These are phyloP conservation scores for Cladorrhinum sp. DNA, from an alignment of 2,329 filamentous ascomycete species.

Conservation along the genomic window DNA sequence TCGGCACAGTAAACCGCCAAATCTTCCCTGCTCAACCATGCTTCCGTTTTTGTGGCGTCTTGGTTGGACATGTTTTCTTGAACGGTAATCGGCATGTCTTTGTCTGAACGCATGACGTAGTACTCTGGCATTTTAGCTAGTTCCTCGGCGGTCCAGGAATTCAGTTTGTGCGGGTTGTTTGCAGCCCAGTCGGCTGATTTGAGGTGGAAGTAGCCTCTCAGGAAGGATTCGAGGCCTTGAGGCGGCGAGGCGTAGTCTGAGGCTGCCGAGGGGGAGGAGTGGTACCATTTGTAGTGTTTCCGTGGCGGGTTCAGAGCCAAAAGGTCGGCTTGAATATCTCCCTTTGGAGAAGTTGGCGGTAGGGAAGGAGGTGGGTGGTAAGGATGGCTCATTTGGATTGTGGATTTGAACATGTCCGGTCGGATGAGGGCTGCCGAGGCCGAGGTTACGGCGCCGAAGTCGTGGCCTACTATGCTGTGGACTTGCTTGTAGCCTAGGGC, in stretches of 20 bases:
- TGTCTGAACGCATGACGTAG: constrained; percentile 61
- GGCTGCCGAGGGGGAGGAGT: constrained; percentile 49
- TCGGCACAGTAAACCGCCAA: constrained; percentile 59
- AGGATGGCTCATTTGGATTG: constrained; percentile 64
- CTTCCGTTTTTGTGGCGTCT: constrained; percentile 39
- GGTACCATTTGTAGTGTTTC: constrained; percentile 71
- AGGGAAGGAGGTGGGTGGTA: constrained; percentile 49
- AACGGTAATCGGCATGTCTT: constrained; percentile 59
- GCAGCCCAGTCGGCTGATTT: constrained; percentile 61
- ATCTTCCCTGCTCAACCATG: constrained; percentile 58
- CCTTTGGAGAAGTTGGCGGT: not conserved
- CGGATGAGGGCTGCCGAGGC: constrained; percentile 56
- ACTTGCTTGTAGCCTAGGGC: constrained; percentile 5
- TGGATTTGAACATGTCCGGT: constrained; percentile 61
- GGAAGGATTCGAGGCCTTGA: constrained; percentile 50
- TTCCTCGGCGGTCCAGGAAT: constrained; percentile 54
- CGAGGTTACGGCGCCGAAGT: constrained; percentile 62
- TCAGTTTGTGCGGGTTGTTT: constrained; percentile 52
- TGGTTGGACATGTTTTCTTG: constrained; percentile 52
- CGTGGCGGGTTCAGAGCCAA: constrained; percentile 52
- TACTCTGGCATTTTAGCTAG: constrained; percentile 62
- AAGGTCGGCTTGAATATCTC: constrained; percentile 55
- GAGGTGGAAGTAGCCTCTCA: constrained; percentile 66
- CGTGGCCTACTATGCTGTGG: constrained; percentile 52
- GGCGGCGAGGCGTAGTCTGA: constrained; percentile 39